These are phyloP conservation scores for Zea luxurians DNA, from an alignment of 176 grass and related monocot genomes.

Conservation along the genomic window DNA sequence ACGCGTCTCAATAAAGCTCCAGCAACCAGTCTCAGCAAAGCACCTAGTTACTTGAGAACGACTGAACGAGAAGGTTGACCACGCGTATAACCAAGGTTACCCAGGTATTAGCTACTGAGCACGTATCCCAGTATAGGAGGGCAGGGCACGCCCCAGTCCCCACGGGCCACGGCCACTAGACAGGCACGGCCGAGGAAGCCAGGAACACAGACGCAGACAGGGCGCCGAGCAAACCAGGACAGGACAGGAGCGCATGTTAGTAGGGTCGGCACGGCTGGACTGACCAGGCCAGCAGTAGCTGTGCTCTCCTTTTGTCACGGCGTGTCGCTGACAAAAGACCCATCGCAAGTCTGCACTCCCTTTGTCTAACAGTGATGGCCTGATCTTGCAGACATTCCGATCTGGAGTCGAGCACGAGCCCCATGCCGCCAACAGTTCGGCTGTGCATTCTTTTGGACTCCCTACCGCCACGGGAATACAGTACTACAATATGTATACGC, in stretches of 20 bases:
- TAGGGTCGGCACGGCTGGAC: conserved; percentile 38
- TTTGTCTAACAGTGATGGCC: neutral
- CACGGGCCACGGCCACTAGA: neutral
- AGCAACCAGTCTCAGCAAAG: conserved; percentile 26
- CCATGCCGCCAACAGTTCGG: neutral
- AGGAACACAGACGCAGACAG: conserved; percentile 14
- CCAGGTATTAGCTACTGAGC: neutral
- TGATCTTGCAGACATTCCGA: conserved; percentile 15
- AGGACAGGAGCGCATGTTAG: conserved; percentile 42
- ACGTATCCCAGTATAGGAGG: neutral
- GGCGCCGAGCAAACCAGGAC: conserved; percentile 20
- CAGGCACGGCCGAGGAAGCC: neutral
- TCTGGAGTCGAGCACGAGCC: neutral
- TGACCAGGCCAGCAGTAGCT: neutral
- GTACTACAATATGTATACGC: neutral
- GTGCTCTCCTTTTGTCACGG: conserved; percentile 22
- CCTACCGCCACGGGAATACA: neutral
- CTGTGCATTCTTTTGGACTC: neutral
- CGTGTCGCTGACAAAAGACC: conserved; percentile 9
- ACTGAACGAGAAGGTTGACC: conserved; percentile 21
- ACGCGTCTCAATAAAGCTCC: conserved; percentile 27
- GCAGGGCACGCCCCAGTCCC: neutral
- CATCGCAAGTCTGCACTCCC: neutral
- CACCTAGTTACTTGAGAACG: conserved; percentile 20
- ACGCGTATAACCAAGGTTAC: conserved; percentile 6